A percentile compares a stretch with the other conserved stretches of the same genome.
phyloP scores from a whole-genome alignment of 495 filamentous ascomycete genomes.

The Gamarada debralockiae region DNA sequence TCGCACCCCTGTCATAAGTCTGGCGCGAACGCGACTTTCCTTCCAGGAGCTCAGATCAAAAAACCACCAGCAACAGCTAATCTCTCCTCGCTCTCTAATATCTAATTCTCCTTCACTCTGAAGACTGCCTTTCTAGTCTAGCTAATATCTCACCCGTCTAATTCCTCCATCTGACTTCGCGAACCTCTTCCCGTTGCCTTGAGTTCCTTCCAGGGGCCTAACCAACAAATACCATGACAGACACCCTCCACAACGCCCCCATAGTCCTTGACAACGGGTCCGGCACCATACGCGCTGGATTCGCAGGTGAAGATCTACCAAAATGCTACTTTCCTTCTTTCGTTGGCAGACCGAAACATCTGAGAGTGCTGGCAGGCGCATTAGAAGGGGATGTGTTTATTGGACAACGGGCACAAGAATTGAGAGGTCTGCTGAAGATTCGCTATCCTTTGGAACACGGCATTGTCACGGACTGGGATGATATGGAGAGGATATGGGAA shows the following conservation, averaged over 20 bases:
- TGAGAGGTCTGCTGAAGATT: slow-evolving; percentile 92
- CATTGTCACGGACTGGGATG: slow-evolving; percentile 99
- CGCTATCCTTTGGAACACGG: slow-evolving; percentile 95
- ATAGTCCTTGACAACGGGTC: slow-evolving; percentile 99
- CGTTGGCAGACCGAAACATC: slow-evolving; percentile 94
- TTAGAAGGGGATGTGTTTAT: slow-evolving; percentile 98
- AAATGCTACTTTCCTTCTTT: slow-evolving; percentile 99
- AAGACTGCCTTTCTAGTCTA: too few relatives aligned
- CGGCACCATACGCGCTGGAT: slow-evolving; percentile 94
- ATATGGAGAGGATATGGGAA: slow-evolving; percentile 99
- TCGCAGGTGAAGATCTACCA: slow-evolving; percentile 91
- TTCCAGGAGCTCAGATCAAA: too few relatives aligned
- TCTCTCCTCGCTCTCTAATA: too few relatives aligned
- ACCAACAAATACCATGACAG: slow-evolving; percentile 50
- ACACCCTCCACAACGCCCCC: slow-evolving; percentile 91
- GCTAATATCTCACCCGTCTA: too few relatives aligned
- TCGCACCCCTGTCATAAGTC: too few relatives aligned
- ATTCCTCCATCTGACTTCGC: too few relatives aligned
- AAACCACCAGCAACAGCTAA: too few relatives aligned
- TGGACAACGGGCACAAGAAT: slow-evolving; percentile 80
- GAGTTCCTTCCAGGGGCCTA: neutral
- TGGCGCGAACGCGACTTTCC: too few relatives aligned
- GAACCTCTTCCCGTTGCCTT: too few relatives aligned
- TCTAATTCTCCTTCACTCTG: too few relatives aligned
- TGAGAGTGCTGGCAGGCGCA: slow-evolving; percentile 91